phyloP scores from a whole-genome alignment of 495 filamentous ascomycete genomes.

The Poronia punctata region DNA sequence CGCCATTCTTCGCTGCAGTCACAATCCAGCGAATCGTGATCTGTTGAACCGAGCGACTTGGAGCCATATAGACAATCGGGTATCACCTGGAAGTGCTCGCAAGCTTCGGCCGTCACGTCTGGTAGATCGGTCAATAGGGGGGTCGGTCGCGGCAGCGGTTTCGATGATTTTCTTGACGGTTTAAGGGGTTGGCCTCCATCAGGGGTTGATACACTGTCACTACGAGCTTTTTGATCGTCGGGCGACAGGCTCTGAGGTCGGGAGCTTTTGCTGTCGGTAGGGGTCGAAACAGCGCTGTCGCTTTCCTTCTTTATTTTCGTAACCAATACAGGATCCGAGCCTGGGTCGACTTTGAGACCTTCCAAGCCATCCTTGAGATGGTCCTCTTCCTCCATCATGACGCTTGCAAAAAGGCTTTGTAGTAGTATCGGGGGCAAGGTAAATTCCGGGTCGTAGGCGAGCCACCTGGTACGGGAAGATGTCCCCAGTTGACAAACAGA shows the following conservation, averaged over 20 bases:
- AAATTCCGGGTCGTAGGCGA: slow-evolving; percentile 2
- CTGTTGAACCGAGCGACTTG: slow-evolving; percentile 82
- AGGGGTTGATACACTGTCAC: slow-evolving; percentile 34
- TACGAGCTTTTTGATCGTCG: slow-evolving; percentile 35
- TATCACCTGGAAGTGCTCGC: slow-evolving; percentile 71
- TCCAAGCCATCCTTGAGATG: slow-evolving; percentile 27
- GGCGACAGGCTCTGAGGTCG: slow-evolving; percentile 34
- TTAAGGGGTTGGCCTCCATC: slow-evolving; percentile 53
- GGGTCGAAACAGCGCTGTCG: slow-evolving; percentile 27
- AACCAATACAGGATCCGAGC: slow-evolving; percentile 19
- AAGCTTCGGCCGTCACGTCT: slow-evolving; percentile 69
- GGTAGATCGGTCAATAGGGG: slow-evolving; percentile 62
- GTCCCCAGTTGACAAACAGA: slow-evolving; percentile 1
- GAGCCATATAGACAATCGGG: slow-evolving; percentile 78
- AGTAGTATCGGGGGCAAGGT: slow-evolving; percentile 5
- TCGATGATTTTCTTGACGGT: slow-evolving; percentile 67
- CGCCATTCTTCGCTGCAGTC: slow-evolving; percentile 95
- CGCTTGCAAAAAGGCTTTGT: slow-evolving; percentile 7
- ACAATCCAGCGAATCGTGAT: slow-evolving; percentile 86
- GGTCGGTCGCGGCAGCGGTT: slow-evolving; percentile 52
- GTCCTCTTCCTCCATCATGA: slow-evolving; percentile 37
- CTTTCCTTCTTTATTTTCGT: slow-evolving; percentile 30
- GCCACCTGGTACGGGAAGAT: neutral
- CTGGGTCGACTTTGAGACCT: slow-evolving; percentile 25
- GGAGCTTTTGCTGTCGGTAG: slow-evolving; percentile 35